Evolutionary conservation across 2,329 filamentous ascomycete genomes (phyloP).

Genomic region (Aureobasidium sp.): DNA sequence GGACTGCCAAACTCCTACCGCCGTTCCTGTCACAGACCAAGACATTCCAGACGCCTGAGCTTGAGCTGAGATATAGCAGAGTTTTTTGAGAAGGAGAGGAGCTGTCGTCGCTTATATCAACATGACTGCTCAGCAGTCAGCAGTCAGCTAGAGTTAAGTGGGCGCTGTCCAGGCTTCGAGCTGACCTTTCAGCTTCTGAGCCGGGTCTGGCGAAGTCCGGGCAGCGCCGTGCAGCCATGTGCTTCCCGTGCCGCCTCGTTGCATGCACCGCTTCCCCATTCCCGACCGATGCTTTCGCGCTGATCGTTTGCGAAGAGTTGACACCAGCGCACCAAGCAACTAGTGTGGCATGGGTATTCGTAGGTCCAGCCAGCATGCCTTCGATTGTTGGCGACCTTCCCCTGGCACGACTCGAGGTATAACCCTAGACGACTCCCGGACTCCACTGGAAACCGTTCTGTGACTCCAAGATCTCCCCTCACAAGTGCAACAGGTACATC

Average conservation of each 20-base stretch:
- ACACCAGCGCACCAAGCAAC: neutral
- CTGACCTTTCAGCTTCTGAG: neutral
- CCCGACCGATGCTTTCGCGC: neutral
- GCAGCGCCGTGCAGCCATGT: neutral
- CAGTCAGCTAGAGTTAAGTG: neutral
- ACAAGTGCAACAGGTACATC: slow-evolving; percentile 1
- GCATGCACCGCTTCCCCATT: slow-evolving; percentile 3
- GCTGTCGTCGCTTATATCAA: neutral
- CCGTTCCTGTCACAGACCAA: neutral
- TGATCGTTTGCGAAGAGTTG: neutral
- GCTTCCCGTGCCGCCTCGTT: neutral
- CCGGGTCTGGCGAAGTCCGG: neutral
- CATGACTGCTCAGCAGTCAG: neutral
- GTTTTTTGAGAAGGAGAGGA: neutral
- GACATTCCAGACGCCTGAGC: neutral
- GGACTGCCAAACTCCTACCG: neutral
- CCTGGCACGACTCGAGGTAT: neutral
- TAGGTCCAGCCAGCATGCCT: neutral
- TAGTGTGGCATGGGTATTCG: neutral
- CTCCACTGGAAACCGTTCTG: neutral
- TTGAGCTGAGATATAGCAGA: neutral
- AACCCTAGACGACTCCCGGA: neutral
- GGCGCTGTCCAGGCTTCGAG: neutral
- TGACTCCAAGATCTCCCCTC: neutral
- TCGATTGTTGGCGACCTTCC: neutral